These are phyloP conservation scores for Candolleomyces eurysporus DNA, from an alignment of 768 basidiomycete species.

Conservation along the genomic window DNA sequence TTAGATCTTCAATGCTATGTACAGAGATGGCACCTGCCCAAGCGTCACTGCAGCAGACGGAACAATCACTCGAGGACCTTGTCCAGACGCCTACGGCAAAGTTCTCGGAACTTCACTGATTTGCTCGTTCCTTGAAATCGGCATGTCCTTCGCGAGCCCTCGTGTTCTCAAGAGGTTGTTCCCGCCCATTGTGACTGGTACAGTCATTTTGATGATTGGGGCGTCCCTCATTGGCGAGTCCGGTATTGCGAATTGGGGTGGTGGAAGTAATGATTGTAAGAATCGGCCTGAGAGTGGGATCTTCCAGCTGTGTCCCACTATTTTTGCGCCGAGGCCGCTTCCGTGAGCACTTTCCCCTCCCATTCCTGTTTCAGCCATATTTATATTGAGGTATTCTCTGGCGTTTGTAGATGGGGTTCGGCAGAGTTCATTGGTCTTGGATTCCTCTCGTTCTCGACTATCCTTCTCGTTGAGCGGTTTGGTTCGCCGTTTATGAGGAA, in stretches of 20 bases:
- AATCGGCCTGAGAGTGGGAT: slow-evolving; percentile 60
- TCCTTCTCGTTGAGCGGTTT: slow-evolving; percentile 78
- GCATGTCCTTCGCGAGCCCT: slow-evolving; percentile 70
- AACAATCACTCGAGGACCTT: slow-evolving; percentile 53
- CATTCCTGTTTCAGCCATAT: background rate
- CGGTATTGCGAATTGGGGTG: slow-evolving; percentile 81
- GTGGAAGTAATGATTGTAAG: slow-evolving; percentile 73
- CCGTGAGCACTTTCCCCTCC: slow-evolving; percentile 35
- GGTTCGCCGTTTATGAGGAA: slow-evolving; percentile 87
- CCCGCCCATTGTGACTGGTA: slow-evolving; percentile 78
- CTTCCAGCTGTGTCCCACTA: slow-evolving; percentile 71
- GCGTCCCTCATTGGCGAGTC: slow-evolving; percentile 72
- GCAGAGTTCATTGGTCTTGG: slow-evolving; percentile 86
- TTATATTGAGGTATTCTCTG: background rate
- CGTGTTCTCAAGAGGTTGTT: slow-evolving; percentile 64
- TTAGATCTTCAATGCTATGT: slow-evolving; percentile 75
- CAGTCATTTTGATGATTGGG: slow-evolving; percentile 77
- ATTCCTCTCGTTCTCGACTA: slow-evolving; percentile 76
- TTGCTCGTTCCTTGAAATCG: slow-evolving; percentile 80
- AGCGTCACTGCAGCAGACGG: slow-evolving; percentile 57
- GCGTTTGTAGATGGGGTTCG: slow-evolving; percentile 60
- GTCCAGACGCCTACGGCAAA: slow-evolving; percentile 81
- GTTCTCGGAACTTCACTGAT: slow-evolving; percentile 75
- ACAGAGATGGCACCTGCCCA: slow-evolving; percentile 76
- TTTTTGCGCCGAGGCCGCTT: slow-evolving; percentile 65